Evolutionary conservation across 805 yeast species (phyloP), one percentile per base, ranked within the genome.

Genomic region (Cyberlindnera subsufficiens): DNA sequence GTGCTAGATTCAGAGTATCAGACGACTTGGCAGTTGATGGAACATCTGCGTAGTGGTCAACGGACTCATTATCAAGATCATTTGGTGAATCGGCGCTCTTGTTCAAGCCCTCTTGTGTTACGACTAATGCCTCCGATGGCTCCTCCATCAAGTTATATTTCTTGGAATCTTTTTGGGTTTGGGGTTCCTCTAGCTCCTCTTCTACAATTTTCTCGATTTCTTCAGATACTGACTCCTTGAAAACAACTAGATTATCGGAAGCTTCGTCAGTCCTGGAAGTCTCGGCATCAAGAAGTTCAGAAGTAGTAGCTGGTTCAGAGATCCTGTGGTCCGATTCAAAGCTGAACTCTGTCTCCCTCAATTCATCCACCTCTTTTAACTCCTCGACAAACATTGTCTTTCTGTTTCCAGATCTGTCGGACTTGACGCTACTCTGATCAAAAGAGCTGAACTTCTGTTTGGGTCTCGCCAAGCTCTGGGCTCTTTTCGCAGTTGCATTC

Each of bases 1-100:
- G 51, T 2, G 44, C 49, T 5, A 45, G 47, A 22, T 37, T 44
- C 3, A 44, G 22, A 5, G 53, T 45, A 14, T 53, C 56, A 3
- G 43, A 29, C 2, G 61, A 55, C 41, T 51, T 55, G 0, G 60
- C 54, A 8, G 60, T 58, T 1, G 59, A 55, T 35, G 60, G 61
- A 30, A 11, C 32, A 16, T 54, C 57, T 1, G 47, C 34, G 35
- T 43, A 49, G 4, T 47, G 42, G 19, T 52, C 56, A 32, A 42
- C 37, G 2, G 42, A 32, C 10, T 44, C 52, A 31, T 40, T 38
- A 34, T 47, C 50, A n/a, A 42, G 19, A 15, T 51, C 46, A 36
- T 42, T 42, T 6, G 39, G 19, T 9, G 32, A 29, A 14, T 16
- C 37, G 6, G 7, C n/a, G 20, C n/a, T 14, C 30, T 37, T 37